Percentiles rank a stretch among this genome's conserved stretches.
Evolutionary conservation across 225 moss, liverwort and hornwort species (phyloP).

Genomic region (Sphagnum contortum): DNA sequence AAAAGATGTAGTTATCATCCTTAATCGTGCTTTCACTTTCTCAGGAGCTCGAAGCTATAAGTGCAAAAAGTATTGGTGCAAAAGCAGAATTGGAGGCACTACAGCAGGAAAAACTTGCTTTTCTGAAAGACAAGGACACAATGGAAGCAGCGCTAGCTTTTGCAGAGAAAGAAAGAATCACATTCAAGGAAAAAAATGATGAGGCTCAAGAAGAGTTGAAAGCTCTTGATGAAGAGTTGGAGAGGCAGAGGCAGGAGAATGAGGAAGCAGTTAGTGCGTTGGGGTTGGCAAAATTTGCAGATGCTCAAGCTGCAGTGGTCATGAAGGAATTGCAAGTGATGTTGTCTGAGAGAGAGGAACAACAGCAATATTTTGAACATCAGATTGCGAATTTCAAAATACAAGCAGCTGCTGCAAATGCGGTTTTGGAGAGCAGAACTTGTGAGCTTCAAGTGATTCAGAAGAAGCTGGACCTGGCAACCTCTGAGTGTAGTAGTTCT

Average conservation of each 20-base stretch:
- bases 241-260: conserved; percentile 28
- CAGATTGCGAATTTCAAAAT: conserved; percentile 10
- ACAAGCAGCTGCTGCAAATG: conserved; percentile 13
- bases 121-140: conserved; percentile 26
- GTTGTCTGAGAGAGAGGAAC: conserved; percentile 14
- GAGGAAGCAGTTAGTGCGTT: conserved; percentile 22
- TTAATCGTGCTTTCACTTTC: too few relatives aligned
- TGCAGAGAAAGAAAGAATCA: conserved; percentile 26
- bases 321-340: conserved; percentile 14
- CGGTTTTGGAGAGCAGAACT: conserved; percentile 11
- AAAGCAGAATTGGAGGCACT: conserved; percentile 18
- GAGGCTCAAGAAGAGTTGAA: conserved; percentile 30
- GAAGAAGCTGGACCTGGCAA: conserved; percentile 13
- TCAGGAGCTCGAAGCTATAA: conserved; percentile 3
- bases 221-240: conserved; percentile 27
- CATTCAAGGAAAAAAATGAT: conserved; percentile 25
- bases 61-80: conserved; percentile 29
- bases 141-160: conserved; percentile 23
- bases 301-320: conserved; percentile 14
- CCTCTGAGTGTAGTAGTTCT: conserved; percentile 8
- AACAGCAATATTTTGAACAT: conserved; percentile 11
- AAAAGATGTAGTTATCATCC: too few relatives aligned
- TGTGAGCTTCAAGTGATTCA: conserved; percentile 15
- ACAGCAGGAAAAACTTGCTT: conserved; percentile 15
- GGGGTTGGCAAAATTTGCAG: conserved; percentile 15